Conservation (phyloP, 306 rosid genomes). For the Begonia loranthoides region DNA sequence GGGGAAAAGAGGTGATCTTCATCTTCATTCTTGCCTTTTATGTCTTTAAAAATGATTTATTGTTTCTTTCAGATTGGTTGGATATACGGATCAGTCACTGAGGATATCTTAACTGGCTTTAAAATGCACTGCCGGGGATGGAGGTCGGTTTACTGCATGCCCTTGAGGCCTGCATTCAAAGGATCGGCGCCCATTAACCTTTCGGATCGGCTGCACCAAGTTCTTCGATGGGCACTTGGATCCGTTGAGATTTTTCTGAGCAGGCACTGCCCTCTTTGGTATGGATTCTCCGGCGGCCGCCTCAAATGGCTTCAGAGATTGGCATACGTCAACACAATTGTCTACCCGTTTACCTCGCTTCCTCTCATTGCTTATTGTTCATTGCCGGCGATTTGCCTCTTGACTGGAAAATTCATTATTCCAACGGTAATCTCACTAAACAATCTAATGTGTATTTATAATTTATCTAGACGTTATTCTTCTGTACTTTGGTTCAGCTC, state of each 20-base stretch:
- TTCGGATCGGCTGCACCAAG: conserved; percentile 95
- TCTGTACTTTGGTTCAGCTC: conserved; percentile 37
- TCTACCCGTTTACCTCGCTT: conserved; percentile 89
- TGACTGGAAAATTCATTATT: conserved; percentile 90
- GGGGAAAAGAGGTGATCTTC: conserved; percentile 84
- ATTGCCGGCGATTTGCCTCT: conserved; percentile 89
- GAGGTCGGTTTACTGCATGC: conserved; percentile 99
- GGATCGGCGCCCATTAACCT: conserved; percentile 96
- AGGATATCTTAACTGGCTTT: conserved; percentile 95
- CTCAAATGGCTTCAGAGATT: conserved; percentile 77
- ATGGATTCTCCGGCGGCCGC: conserved; percentile 93
- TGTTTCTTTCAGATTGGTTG: conserved; percentile 71
- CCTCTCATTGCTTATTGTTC: conserved; percentile 87
- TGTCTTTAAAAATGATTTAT: neutral
- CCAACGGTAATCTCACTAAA: conserved; percentile 59
- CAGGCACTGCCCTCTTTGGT: conserved; percentile 97
- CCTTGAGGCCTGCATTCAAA: conserved; percentile 95
- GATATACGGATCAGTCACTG: conserved; percentile 97
- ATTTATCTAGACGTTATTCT: conserved; percentile 3
- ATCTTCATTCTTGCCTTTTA: too few species aligned
- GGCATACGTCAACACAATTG: conserved; percentile 94
- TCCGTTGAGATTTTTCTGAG: conserved; percentile 99
- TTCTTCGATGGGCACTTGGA: conserved; percentile 99
- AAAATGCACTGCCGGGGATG: conserved; percentile 99
- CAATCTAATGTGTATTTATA: too few species aligned